phyloP scores from a whole-genome alignment of 805 yeast species.

The Candida fluviatilis region DNA sequence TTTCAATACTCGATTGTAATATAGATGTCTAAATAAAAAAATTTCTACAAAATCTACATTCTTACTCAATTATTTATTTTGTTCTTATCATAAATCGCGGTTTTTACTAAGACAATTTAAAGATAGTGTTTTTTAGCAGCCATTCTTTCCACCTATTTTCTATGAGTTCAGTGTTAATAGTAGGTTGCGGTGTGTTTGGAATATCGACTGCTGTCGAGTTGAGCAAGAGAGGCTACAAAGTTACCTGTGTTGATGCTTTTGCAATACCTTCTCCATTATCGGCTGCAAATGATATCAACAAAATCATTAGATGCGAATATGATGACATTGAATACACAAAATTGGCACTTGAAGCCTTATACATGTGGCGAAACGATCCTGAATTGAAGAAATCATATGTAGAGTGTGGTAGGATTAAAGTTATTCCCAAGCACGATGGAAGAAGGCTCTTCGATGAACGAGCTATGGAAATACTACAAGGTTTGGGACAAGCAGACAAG shows the following conservation, averaged over 20 bases:
- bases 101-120: too few species aligned
- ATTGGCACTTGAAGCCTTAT: constrained; percentile 43
- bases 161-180: constrained; percentile 7
- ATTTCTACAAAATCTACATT: too few species aligned
- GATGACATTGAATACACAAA: constrained; percentile 38
- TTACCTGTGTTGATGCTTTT: constrained; percentile 19
- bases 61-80: too few species aligned
- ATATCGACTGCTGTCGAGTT: constrained; percentile 14
- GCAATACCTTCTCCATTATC: constrained; percentile 43
- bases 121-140: too few species aligned
- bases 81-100: too few species aligned
- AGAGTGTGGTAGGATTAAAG: constrained; percentile 40
- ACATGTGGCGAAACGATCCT: constrained; percentile 34
- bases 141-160: too few species aligned
- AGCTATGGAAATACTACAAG: constrained; percentile 30
- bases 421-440: constrained; percentile 29
- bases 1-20: too few species aligned
- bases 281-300: constrained; percentile 47
- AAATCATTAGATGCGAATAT: constrained; percentile 47
- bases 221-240: constrained; percentile 8
- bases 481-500: constrained; percentile 18
- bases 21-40: too few species aligned
- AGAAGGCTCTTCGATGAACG: constrained; percentile 34
- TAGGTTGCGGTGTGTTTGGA: constrained; percentile 16
- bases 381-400: constrained; percentile 27